Evolutionary conservation across 176 grass and related monocot genomes (phyloP), one percentile per base, ranked within the genome.

Genomic region (Oryza coarctata): DNA sequence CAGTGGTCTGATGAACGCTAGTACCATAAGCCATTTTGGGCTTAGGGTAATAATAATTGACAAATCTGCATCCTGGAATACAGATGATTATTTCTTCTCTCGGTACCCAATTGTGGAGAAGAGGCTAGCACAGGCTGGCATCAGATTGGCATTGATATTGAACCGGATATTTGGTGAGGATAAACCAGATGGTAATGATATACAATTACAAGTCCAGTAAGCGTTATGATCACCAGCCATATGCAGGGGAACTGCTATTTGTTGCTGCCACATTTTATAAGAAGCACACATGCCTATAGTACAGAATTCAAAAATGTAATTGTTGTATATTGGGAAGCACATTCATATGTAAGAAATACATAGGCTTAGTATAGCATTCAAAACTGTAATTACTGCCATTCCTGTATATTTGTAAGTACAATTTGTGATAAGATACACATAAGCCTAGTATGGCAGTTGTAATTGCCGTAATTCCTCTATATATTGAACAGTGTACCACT

Each of bases 31-130:
- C 20, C 20, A 33, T 10, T 11, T 65, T 55, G 71, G 13, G 9
- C 28, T 55, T 60, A 23, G 3, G 10, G 0, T 79, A 52, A 67
- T 30, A 52, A 60, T 35, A 30, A 15, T 45, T 26, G 7, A 5
- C 22, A 73, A 35, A 36, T 86, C 27, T 30, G 31, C 30, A 15
- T 45, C 73, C 12, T 82, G 57, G 41, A 77, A 66, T 75, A 70
- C 89, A 99, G 93, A 99, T 90, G 93, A 99, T 64, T 99, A 99
- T 88, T 99, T 90, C 87, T 94, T 91, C 73, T 87, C 91, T 45
- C 72, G 91, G 2, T 91, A 94, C 78, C 96, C 96, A 2, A 44
- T 99, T 47, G 90, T 95, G 91, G 85, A 94, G 87, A 78, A 92
- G 77, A 92, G 93, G 45, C 43, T 99, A 38, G 96, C 93, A 25